Conservation (phyloP, 345 rosid species). For the Euphorbia lathyris region DNA sequence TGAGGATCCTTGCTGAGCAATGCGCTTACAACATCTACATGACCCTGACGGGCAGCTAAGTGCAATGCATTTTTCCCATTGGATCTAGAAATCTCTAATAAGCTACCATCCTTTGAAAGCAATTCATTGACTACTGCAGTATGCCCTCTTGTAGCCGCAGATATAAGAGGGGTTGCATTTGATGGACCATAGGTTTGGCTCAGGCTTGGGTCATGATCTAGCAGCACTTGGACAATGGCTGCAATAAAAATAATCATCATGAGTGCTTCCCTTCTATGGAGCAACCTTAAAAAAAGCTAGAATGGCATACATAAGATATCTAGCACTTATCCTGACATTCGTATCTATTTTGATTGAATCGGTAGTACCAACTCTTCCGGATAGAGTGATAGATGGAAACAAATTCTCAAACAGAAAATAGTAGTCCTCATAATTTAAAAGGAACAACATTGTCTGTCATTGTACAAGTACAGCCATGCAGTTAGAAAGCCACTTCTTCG, state of each 20-base stretch:
- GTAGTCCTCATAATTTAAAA: neutral
- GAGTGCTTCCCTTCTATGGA: neutral
- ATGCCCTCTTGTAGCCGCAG: slow-evolving; percentile 93
- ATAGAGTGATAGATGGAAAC: neutral
- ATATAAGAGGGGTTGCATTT: slow-evolving; percentile 79
- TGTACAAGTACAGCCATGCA: neutral
- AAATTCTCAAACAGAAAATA: too few relatives aligned
- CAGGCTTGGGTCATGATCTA: slow-evolving; percentile 77
- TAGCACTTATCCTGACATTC: neutral
- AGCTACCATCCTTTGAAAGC: slow-evolving; percentile 68
- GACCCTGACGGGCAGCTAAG: slow-evolving; percentile 84
- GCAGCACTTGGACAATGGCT: slow-evolving; percentile 85
- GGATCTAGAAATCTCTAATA: slow-evolving; percentile 68
- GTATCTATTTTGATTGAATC: neutral
- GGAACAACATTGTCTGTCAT: neutral
- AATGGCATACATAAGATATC: neutral
- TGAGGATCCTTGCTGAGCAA: slow-evolving; percentile 77
- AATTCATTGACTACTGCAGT: slow-evolving; percentile 78
- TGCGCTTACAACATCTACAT: slow-evolving; percentile 72
- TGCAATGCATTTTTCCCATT: slow-evolving; percentile 93
- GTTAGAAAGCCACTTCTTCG: too few relatives aligned
- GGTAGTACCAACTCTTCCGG: neutral
- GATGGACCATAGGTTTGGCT: slow-evolving; percentile 75
- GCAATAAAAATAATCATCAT: slow-evolving; percentile 22
- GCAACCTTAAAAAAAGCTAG: too few relatives aligned